Evolutionary conservation across 2,329 filamentous ascomycete genomes (phyloP).

Genomic region (Dactylellina parvicollis): DNA sequence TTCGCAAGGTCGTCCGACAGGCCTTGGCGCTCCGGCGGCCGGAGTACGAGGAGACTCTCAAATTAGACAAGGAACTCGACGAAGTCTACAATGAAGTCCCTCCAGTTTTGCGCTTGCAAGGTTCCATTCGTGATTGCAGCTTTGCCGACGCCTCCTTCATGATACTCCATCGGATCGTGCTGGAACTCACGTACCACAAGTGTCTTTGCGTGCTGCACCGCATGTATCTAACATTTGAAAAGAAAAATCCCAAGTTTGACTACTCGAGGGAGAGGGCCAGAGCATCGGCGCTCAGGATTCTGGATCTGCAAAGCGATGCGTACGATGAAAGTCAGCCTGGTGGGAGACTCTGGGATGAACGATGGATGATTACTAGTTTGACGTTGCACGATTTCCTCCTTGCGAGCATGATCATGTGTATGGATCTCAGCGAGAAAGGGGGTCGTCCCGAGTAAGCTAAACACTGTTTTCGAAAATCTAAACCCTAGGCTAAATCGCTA

Average conservation of each 20-base stretch:
- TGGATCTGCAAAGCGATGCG: slow-evolving; percentile 63
- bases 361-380: slow-evolving; percentile 43
- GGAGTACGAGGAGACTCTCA: slow-evolving; percentile 38
- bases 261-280: slow-evolving; percentile 27
- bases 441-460: slow-evolving; percentile 4
- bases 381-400: slow-evolving; percentile 46
- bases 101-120: slow-evolving; percentile 61
- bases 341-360: slow-evolving; percentile 40
- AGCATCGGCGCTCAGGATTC: slow-evolving; percentile 32
- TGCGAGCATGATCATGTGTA: slow-evolving; percentile 48
- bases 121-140: slow-evolving; percentile 63
- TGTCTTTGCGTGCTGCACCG: slow-evolving; percentile 59
- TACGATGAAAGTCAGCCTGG: slow-evolving; percentile 62
- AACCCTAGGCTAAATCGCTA: too few species aligned
- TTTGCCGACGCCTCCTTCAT: slow-evolving; percentile 64
- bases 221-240: slow-evolving; percentile 56
- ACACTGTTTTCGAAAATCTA: too few species aligned
- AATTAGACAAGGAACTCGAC: slow-evolving; percentile 63
- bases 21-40: slow-evolving; percentile 61
- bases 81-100: slow-evolving; percentile 62
- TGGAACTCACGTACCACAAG: slow-evolving; percentile 66
- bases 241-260: slow-evolving; percentile 34
- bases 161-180: slow-evolving; percentile 66
- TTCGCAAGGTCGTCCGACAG: slow-evolving; percentile 63
- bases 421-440: slow-evolving; percentile 61